Evolutionary conservation across 192 early-diverging fungal genomes (phyloP).

Genomic region (Coemansia sp.): DNA sequence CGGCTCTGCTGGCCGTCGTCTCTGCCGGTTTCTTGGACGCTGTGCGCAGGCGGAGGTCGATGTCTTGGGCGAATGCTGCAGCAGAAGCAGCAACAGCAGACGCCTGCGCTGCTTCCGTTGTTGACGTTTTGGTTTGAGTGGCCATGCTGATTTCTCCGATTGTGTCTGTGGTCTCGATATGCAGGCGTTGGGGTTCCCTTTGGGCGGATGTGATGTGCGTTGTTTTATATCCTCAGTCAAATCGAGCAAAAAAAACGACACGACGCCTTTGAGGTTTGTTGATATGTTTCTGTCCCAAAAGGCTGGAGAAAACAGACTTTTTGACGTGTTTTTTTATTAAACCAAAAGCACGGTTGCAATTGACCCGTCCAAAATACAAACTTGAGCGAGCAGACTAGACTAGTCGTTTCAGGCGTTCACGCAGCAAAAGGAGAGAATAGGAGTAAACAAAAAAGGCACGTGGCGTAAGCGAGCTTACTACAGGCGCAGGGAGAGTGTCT

Average conservation of each 20-base stretch:
- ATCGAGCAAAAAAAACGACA: neutral
- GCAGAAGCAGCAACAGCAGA: neutral
- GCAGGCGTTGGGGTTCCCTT: neutral
- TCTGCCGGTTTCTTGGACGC: neutral
- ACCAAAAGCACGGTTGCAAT: too few species aligned
- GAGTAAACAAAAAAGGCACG: neutral
- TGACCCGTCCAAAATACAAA: too few species aligned
- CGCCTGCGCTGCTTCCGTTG: slow-evolving; percentile 3
- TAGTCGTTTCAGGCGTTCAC: too few species aligned
- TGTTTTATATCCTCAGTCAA: too few species aligned
- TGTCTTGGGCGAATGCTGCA: neutral
- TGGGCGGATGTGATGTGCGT: neutral
- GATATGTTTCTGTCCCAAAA: too few species aligned
- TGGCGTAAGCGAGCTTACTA: neutral
- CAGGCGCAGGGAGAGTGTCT: too few species aligned
- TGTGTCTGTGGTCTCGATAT: too few species aligned
- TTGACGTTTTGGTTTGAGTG: slow-evolving; percentile 11
- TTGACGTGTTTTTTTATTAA: too few species aligned
- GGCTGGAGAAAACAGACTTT: too few species aligned
- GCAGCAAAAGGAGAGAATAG: neutral
- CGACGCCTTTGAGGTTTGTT: too few species aligned
- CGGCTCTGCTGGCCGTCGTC: slow-evolving; percentile 7
- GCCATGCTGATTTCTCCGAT: neutral
- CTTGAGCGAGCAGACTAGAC: too few species aligned
- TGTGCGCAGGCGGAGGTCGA: neutral